Evolutionary conservation across 2,329 filamentous ascomycete genomes (phyloP).

Genomic region (Calonectria pseudoreteaudii): DNA sequence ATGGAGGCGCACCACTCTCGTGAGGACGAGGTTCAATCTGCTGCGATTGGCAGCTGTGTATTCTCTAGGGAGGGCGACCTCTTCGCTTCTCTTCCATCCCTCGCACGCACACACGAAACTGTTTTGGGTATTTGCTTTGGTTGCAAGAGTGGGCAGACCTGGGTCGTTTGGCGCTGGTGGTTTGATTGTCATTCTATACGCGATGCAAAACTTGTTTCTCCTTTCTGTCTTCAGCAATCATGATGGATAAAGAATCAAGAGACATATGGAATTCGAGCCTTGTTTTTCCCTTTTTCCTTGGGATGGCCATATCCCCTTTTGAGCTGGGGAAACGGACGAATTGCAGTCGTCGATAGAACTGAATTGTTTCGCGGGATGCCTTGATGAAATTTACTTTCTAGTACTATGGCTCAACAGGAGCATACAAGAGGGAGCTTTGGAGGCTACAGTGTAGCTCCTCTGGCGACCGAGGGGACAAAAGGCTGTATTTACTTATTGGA

Average conservation of each 20-base stretch:
- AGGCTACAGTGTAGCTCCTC: slow-evolving; percentile 22
- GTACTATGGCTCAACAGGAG: slow-evolving; percentile 9
- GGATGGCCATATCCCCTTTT: not conserved
- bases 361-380: slow-evolving; percentile 20
- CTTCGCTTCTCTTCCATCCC: slow-evolving; percentile 30
- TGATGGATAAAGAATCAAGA: slow-evolving; percentile 26
- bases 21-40: slow-evolving; percentile 27
- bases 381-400: slow-evolving; percentile 25
- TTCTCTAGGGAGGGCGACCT: slow-evolving; percentile 29
- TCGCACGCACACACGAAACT: slow-evolving; percentile 34
- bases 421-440: slow-evolving; percentile 18
- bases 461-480: slow-evolving; percentile 22
- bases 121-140: slow-evolving; percentile 48
- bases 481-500: slow-evolving; percentile 33
- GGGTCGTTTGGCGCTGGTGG: slow-evolving; percentile 49
- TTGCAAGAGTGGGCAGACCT: slow-evolving; percentile 46
- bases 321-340: not conserved
- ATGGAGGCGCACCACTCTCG: slow-evolving; percentile 30
- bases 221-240: slow-evolving; percentile 24
- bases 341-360: slow-evolving; percentile 12
- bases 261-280: slow-evolving; percentile 24
- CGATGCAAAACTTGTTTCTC: slow-evolving; percentile 38
- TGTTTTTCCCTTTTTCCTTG: not conserved
- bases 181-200: slow-evolving; percentile 41
- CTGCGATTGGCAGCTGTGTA: slow-evolving; percentile 31